A percentile compares a stretch with the other conserved stretches of the same genome.
Conservation (phyloP, 2,329 filamentous ascomycete genomes). For the Ceratocystis papillata region DNA sequence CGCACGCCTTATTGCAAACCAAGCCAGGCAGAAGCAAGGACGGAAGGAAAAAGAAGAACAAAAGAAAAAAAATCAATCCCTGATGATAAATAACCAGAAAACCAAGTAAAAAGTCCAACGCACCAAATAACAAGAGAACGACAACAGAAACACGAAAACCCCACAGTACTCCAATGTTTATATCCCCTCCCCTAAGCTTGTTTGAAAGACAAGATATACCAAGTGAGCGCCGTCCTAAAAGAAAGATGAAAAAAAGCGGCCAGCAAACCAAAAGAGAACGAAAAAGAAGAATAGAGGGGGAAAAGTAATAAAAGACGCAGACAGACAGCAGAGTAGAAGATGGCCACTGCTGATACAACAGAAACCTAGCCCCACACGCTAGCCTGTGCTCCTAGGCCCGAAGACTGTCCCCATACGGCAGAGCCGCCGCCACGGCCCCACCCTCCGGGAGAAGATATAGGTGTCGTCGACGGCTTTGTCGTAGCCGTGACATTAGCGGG, state of each 20-base stretch:
- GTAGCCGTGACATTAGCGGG: slow-evolving; percentile 41
- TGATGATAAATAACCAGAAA: slow-evolving; percentile 12
- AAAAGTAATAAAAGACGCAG: slow-evolving; percentile 13
- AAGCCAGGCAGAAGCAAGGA: slow-evolving; percentile 11
- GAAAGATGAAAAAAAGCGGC: slow-evolving; percentile 11
- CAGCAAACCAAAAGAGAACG: not conserved
- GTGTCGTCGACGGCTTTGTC: slow-evolving; percentile 74
- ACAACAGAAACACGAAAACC: slow-evolving; percentile 12
- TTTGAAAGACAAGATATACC: slow-evolving; percentile 13
- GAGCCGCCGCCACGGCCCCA: slow-evolving; percentile 61
- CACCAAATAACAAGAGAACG: not conserved
- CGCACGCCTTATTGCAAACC: not conserved
- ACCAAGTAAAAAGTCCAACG: not conserved
- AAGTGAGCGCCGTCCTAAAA: slow-evolving; percentile 18
- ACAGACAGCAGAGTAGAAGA: not conserved
- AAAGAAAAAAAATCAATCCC: slow-evolving; percentile 16
- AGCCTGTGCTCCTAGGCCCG: slow-evolving; percentile 72
- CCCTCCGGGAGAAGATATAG: slow-evolving; percentile 73
- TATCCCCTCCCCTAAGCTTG: slow-evolving; percentile 14
- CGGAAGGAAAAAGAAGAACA: not conserved
- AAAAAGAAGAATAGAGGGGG: slow-evolving; percentile 17
- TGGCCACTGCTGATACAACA: not conserved
- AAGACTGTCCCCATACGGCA: slow-evolving; percentile 76
- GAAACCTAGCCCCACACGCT: slow-evolving; percentile 75
- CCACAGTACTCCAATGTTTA: slow-evolving; percentile 2